Base-by-base conservation (phyloP, 345 rosid species). In the Lenwebbia sp. region DNA sequence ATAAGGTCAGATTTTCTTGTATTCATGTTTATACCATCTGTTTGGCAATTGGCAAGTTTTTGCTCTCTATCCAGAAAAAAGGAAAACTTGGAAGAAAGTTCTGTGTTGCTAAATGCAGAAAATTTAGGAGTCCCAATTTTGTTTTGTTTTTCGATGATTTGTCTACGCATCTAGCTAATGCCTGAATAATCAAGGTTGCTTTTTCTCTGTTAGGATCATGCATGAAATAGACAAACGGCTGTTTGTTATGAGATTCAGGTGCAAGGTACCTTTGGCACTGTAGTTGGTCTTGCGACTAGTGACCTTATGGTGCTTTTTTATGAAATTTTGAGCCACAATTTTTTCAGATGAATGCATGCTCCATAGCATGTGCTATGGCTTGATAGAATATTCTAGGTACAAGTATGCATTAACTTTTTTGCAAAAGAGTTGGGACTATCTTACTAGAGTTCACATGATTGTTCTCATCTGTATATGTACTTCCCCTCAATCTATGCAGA, bases 1-100 rank as follows among this genome's bases (percentile, higher is more conserved):
- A 91, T 92, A 88, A 91, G 94, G 94, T 92, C 44, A 47, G 86
- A 85, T 87, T 53, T 84, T 53, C 86, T 87, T 30, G 78, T 70
- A 33, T 33, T 70, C 44, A 19, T 70, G 44, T 70, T 19, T 19
- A 21, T 70, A 33, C 44, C 25, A 17, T 33, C 25, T 33, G 78
- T 70, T 37, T 37, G 81, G 26, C 47, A 37, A 37, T 70, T 70
- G 81, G 81, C 26, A 10, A 37, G 26, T 19, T 70, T 40, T 70
- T 70, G 47, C 47, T 19, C 40, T 37, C 78, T 70, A 33, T 37
- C 81, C 47, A 22, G 81, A 19, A 70, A 70, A 70, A 70, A 9
- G 81, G 81, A 21, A 37, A 70, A 22, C 81, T 22, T 41, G 21
- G 23, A 70, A 37, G 81, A 70, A 70, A 19, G 47, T 37, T 70